Evolutionary conservation across 2,329 filamentous ascomycete genomes (phyloP).

Genomic region (Trichoderma sp.): DNA sequence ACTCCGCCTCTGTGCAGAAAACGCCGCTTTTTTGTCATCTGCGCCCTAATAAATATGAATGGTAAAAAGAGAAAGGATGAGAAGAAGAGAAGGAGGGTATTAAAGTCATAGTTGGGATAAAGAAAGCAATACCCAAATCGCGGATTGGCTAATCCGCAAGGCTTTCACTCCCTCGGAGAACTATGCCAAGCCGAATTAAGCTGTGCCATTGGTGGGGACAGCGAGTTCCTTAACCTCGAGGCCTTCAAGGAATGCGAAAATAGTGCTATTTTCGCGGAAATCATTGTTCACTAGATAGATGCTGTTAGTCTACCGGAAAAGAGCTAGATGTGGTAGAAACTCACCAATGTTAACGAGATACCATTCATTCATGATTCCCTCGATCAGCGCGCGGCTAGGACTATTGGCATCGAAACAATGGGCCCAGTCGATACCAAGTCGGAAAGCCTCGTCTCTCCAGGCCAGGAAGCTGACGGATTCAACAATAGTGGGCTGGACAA

Average conservation of each 20-base stretch:
- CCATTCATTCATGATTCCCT: slow-evolving; percentile 84
- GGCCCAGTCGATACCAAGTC: slow-evolving; percentile 88
- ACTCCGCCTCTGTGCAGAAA: slow-evolving; percentile 22
- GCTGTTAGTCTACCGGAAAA: neutral
- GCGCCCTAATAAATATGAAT: neutral
- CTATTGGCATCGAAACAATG: slow-evolving; percentile 78
- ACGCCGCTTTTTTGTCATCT: slow-evolving; percentile 10
- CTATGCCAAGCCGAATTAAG: neutral
- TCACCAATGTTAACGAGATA: slow-evolving; percentile 92
- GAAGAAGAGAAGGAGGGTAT: neutral
- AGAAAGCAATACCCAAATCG: neutral
- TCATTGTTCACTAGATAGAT: slow-evolving; percentile 81
- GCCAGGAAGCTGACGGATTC: slow-evolving; percentile 96
- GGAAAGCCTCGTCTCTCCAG: slow-evolving; percentile 97
- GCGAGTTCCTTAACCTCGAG: slow-evolving; percentile 63
- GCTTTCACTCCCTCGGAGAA: neutral
- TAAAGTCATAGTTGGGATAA: neutral
- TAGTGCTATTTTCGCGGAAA: slow-evolving; percentile 78
- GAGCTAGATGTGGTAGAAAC: neutral
- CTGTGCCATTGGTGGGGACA: neutral
- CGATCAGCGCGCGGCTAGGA: slow-evolving; percentile 75
- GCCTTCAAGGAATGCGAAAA: slow-evolving; percentile 83
- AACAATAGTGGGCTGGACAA: slow-evolving; percentile 99
- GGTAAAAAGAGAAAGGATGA: slow-evolving; percentile 20
- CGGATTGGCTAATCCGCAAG: neutral